These are phyloP conservation scores for Trichoderma semiorbis DNA, from an alignment of 2,329 filamentous ascomycete species.

Conservation along the genomic window DNA sequence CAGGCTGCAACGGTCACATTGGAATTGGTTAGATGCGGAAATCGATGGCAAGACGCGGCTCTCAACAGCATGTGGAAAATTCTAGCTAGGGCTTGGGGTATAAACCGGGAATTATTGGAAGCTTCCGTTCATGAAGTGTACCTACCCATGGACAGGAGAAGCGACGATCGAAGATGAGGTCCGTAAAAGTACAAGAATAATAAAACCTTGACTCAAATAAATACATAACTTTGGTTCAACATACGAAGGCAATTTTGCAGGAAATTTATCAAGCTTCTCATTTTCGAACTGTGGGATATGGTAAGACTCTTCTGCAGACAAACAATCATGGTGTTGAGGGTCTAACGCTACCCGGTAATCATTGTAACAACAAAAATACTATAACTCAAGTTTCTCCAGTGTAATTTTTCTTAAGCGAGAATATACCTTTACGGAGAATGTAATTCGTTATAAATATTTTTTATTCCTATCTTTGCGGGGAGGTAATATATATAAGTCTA, in stretches of 20 bases:
- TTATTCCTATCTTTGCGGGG: background rate
- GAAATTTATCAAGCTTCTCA: background rate
- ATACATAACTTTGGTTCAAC: background rate
- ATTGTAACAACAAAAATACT: background rate
- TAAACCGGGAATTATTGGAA: background rate
- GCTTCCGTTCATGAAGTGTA: background rate
- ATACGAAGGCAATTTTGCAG: background rate
- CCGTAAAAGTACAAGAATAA: background rate
- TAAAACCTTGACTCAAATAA: background rate
- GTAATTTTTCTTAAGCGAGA: background rate
- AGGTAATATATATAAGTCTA: background rate
- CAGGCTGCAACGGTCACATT: too few species aligned
- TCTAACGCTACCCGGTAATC: background rate
- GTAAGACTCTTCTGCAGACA: background rate
- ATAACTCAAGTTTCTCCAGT: background rate
- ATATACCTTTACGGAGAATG: background rate
- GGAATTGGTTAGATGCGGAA: background rate
- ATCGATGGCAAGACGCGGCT: background rate
- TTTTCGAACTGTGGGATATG: background rate
- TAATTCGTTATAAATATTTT: background rate
- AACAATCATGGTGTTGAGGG: background rate
- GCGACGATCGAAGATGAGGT: background rate
- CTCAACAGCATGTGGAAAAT: background rate
- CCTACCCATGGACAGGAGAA: background rate
- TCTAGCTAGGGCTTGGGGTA: background rate